Conservation (phyloP, 2,329 filamentous ascomycete genomes). For the Ophiostoma fasciatum region DNA sequence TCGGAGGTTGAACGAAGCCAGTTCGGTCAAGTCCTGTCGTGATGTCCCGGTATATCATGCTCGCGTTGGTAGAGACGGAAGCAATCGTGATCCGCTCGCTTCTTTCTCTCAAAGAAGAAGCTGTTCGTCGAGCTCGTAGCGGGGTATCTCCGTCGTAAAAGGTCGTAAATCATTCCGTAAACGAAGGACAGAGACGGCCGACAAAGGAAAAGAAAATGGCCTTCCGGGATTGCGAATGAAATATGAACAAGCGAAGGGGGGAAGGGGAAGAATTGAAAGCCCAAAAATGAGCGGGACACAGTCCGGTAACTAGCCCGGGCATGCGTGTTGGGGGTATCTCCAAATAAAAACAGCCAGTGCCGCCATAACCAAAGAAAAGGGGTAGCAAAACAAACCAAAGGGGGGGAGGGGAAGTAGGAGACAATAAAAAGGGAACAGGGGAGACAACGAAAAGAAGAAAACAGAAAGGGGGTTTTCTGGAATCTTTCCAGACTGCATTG, state of each 20-base stretch:
- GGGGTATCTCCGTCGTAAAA: constrained; percentile 8
- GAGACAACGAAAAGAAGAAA: constrained; percentile 9
- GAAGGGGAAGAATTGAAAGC: constrained; percentile 6
- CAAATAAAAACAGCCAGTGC: constrained; percentile 12
- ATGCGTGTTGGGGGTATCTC: constrained; percentile 8
- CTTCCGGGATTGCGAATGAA: constrained; percentile 12
- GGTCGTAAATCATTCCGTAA: constrained; percentile 10
- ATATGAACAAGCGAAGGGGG: constrained; percentile 14
- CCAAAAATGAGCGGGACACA: constrained; percentile 5
- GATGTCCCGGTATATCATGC: constrained; percentile 3
- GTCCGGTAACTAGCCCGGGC: constrained; percentile 2
- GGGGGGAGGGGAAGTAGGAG: constrained; percentile 7
- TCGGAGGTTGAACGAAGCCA: not conserved
- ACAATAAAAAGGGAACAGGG: constrained; percentile 9
- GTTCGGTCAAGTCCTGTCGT: not conserved
- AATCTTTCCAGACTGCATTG: constrained; percentile 10
- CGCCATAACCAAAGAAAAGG: constrained; percentile 13
- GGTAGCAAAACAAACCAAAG: constrained; percentile 15
- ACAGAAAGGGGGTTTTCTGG: constrained; percentile 4
- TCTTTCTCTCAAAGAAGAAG: constrained; percentile 7
- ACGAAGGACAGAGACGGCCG: too few relatives aligned
- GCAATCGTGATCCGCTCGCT: not conserved
- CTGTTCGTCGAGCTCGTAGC: constrained; percentile 6
- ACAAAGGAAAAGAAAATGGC: constrained; percentile 7
- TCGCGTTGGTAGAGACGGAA: not conserved